Conservation (phyloP, 2,329 filamentous ascomycete species). For the Penicillium sp. region DNA sequence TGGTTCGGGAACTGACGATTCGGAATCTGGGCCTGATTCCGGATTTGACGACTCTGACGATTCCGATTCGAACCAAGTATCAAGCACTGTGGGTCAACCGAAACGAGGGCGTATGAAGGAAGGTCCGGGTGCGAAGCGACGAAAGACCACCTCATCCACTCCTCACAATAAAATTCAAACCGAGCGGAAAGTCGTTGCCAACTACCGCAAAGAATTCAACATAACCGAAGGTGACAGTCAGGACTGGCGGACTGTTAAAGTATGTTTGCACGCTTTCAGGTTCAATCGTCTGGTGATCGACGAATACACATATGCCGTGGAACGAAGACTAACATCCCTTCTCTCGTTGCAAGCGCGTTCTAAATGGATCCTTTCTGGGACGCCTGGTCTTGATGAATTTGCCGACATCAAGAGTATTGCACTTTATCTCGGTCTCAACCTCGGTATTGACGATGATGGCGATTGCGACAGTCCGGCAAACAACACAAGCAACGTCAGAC, state of each 20-base stretch:
- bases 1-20: not conserved
- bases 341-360: conserved; percentile 49
- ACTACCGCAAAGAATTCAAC: conserved; percentile 26
- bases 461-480: conserved; percentile 44
- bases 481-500: conserved; percentile 46
- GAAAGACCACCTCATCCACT: not conserved
- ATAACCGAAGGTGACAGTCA: conserved; percentile 13
- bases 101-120: not conserved
- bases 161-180: not conserved
- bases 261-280: conserved; percentile 56
- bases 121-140: not conserved
- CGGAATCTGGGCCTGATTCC: not conserved
- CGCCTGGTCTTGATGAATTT: conserved; percentile 56
- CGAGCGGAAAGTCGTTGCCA: not conserved
- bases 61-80: not conserved
- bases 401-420: conserved; percentile 59
- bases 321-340: conserved; percentile 43
- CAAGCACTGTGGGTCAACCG: not conserved
- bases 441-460: conserved; percentile 54
- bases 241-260: conserved; percentile 27
- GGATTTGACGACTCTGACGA: not conserved
- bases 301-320: conserved; percentile 58
- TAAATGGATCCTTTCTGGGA: conserved; percentile 62
- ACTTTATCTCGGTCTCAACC: conserved; percentile 51
- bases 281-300: conserved; percentile 62